Percentiles rank a stretch among this genome's conserved stretches.
Evolutionary conservation across 306 rosid genomes (phyloP).

Genomic region (Dryas drummondii): DNA sequence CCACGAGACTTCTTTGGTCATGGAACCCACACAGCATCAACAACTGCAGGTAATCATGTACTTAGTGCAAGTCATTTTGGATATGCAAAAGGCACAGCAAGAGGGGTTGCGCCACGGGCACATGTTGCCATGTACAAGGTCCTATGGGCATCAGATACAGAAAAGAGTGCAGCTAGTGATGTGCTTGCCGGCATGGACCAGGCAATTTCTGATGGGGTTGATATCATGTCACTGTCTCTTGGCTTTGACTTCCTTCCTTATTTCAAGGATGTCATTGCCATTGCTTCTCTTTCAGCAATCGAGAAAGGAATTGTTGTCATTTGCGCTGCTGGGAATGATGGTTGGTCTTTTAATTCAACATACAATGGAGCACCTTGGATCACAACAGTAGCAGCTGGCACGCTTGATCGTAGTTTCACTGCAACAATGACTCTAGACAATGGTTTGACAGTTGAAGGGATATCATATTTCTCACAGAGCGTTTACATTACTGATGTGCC

Average conservation of each 20-base stretch:
- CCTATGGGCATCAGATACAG: background rate
- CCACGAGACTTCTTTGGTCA: constrained; percentile 22
- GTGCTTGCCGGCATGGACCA: constrained; percentile 20
- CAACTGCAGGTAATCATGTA: constrained; percentile 24
- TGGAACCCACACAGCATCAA: constrained; percentile 31
- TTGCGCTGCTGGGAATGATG: constrained; percentile 16
- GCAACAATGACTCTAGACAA: constrained; percentile 19
- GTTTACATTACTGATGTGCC: background rate
- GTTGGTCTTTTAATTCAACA: background rate
- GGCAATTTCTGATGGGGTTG: constrained; percentile 28
- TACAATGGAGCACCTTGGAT: constrained; percentile 27
- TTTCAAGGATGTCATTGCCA: background rate
- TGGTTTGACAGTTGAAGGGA: constrained; percentile 5
- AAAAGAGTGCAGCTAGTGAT: background rate
- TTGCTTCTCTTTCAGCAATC: constrained; percentile 9
- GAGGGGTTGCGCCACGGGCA: constrained; percentile 19
- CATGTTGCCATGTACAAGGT: constrained; percentile 26
- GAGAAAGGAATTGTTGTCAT: constrained; percentile 26
- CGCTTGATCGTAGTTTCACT: constrained; percentile 24
- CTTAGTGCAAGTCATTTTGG: constrained; percentile 13
- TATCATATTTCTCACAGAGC: constrained; percentile 1
- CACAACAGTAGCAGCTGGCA: constrained; percentile 28
- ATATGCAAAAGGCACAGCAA: constrained; percentile 15
- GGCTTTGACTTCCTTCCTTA: background rate
- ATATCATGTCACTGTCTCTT: constrained; percentile 23